phyloP scores from a whole-genome alignment of 2,329 filamentous ascomycete genomes.

The Paradendryphiella salina region DNA sequence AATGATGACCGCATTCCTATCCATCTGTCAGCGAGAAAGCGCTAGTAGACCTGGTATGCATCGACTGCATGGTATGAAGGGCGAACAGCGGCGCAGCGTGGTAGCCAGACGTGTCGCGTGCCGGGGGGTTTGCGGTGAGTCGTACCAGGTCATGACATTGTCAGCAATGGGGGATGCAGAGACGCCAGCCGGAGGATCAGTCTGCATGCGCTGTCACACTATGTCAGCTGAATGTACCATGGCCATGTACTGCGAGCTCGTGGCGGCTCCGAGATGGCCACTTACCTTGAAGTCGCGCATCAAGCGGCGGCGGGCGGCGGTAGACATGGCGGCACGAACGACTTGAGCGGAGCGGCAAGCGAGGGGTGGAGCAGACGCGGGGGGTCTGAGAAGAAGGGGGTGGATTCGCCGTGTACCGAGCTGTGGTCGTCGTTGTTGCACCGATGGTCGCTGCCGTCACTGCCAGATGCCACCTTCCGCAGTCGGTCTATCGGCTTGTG shows the following conservation, averaged over 20 bases:
- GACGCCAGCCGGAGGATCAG: slow-evolving; percentile 93
- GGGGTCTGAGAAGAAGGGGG: background rate
- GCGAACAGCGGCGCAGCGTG: background rate
- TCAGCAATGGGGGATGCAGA: slow-evolving; percentile 94
- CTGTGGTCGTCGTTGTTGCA: slow-evolving; percentile 10
- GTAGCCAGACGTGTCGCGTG: slow-evolving; percentile 31
- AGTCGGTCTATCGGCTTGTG: slow-evolving; percentile 9
- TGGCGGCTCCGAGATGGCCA: slow-evolving; percentile 22
- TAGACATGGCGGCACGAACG: slow-evolving; percentile 67
- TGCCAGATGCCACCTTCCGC: slow-evolving; percentile 12
- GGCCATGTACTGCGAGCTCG: slow-evolving; percentile 1
- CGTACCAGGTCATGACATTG: slow-evolving; percentile 95
- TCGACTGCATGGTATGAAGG: background rate
- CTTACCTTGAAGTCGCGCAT: slow-evolving; percentile 99
- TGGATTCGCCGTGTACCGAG: background rate
- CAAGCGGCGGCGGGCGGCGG: slow-evolving; percentile 88
- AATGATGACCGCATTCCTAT: slow-evolving; percentile 97
- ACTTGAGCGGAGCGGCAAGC: background rate
- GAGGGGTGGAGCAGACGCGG: background rate
- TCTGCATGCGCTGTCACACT: slow-evolving; percentile 85
- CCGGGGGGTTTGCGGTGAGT: slow-evolving; percentile 16
- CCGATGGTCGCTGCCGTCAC: slow-evolving; percentile 9
- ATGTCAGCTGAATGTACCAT: slow-evolving; percentile 15
- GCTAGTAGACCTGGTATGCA: background rate
- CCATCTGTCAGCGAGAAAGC: slow-evolving; percentile 30